These are phyloP conservation scores for Thecamonas trahens DNA, from an alignment of 78 protist genomes.

Conservation along the genomic window DNA sequence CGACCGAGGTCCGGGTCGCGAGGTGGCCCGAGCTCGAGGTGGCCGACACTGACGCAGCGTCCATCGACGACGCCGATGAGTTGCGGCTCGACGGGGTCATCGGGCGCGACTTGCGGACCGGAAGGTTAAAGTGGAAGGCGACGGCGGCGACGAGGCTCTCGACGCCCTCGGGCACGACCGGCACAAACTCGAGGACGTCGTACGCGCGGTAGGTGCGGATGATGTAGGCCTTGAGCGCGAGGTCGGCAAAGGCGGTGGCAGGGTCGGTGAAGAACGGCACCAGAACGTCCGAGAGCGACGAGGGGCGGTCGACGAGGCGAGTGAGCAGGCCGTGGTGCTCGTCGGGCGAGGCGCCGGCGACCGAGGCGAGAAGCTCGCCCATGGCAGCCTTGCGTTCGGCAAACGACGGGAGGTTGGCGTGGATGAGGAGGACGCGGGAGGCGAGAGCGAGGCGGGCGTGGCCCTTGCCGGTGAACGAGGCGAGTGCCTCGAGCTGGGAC, in stretches of 20 bases:
- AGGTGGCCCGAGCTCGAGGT: no score
- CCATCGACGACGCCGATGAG: no score
- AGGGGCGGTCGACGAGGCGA: conserved; percentile 3
- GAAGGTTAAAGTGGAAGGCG: no score
- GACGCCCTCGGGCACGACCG: no score
- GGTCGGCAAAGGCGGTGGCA: neutral
- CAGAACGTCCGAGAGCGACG: conserved; percentile 17
- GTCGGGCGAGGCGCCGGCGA: no score
- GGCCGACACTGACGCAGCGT: no score
- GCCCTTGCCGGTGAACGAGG: conserved; percentile 1
- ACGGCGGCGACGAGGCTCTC: no score
- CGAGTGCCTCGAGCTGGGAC: neutral
- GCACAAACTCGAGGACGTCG: neutral
- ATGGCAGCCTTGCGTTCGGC: conserved; percentile 24
- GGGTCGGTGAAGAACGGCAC: conserved; percentile 18
- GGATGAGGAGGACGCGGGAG: conserved; percentile 33
- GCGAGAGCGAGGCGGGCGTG: neutral
- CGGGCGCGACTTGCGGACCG: no score
- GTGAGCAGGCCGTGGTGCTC: no score
- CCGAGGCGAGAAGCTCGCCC: no score
- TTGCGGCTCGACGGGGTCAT: no score
- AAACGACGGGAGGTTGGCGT: conserved; percentile 23
- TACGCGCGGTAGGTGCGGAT: conserved; percentile 52
- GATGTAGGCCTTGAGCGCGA: conserved; percentile 52
- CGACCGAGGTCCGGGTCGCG: no score